These are phyloP conservation scores for Saccharomycopsis hybrid DNA, from an alignment of 1,139 yeast species.

Conservation along the genomic window DNA sequence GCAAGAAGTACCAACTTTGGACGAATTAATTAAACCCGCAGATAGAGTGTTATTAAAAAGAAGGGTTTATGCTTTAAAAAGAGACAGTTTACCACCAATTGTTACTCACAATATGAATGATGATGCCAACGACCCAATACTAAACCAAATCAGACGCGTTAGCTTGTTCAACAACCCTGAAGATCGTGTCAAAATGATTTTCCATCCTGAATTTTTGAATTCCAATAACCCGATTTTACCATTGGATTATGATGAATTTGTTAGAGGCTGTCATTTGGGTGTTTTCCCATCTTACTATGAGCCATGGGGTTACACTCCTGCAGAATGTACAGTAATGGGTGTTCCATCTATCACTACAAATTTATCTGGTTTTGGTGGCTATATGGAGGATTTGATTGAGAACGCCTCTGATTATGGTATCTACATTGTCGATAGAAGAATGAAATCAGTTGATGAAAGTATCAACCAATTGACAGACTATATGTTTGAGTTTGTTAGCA, in stretches of 20 bases:
- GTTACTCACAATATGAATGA: slow-evolving; percentile 98
- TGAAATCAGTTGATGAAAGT: slow-evolving; percentile 89
- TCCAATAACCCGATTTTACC: slow-evolving; percentile 92
- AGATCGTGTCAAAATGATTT: slow-evolving; percentile 89
- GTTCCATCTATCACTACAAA: slow-evolving; percentile 98
- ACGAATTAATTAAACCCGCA: slow-evolving; percentile 78
- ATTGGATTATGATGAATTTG: slow-evolving; percentile 94
- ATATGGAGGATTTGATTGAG: slow-evolving; percentile 96
- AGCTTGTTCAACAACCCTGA: slow-evolving; percentile 83
- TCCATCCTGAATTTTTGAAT: slow-evolving; percentile 96
- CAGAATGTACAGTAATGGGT: slow-evolving; percentile 99
- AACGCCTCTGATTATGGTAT: slow-evolving; percentile 94
- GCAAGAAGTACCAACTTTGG: slow-evolving; percentile 57
- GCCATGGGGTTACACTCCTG: slow-evolving; percentile 99
- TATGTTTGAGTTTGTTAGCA: slow-evolving; percentile 83
- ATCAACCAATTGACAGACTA: slow-evolving; percentile 84
- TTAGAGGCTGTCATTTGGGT: slow-evolving; percentile 96
- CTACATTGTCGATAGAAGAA: slow-evolving; percentile 91
- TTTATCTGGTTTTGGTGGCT: slow-evolving; percentile 94
- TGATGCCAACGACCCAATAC: slow-evolving; percentile 84
- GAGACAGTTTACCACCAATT: slow-evolving; percentile 87
- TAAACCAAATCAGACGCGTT: slow-evolving; percentile 88
- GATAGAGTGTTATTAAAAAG: slow-evolving; percentile 88
- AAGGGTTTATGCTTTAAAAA: slow-evolving; percentile 86
- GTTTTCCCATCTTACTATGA: slow-evolving; percentile 98